Conservation (phyloP, 1,284 basidiomycete species). For the Trichosporon ovoides region DNA sequence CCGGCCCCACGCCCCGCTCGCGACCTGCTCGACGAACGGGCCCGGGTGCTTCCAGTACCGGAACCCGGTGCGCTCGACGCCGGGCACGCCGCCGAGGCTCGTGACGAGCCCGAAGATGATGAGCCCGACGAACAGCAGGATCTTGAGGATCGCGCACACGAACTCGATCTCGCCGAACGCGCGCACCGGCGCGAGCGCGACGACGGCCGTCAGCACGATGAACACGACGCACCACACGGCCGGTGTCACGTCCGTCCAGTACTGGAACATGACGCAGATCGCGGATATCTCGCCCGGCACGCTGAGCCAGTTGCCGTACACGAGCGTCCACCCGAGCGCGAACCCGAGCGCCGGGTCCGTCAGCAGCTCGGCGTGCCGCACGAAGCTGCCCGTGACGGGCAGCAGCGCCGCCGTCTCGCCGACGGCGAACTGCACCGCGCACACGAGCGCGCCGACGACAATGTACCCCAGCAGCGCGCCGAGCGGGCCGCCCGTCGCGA, state of each 20-base stretch:
- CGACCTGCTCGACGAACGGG: slow-evolving; percentile 48
- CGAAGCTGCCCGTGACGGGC: slow-evolving; percentile 29
- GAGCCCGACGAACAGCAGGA: slow-evolving; percentile 58
- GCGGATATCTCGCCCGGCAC: slow-evolving; percentile 27
- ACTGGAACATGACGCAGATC: slow-evolving; percentile 25
- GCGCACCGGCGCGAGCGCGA: slow-evolving; percentile 21
- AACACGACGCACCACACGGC: slow-evolving; percentile 23
- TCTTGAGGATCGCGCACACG: slow-evolving; percentile 65
- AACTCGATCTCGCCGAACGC: slow-evolving; percentile 54
- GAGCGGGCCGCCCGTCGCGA: slow-evolving; percentile 48
- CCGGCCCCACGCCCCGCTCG: slow-evolving; percentile 16
- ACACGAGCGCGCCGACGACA: slow-evolving; percentile 26
- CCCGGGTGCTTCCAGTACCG: slow-evolving; percentile 65
- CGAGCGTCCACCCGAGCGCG: slow-evolving; percentile 32
- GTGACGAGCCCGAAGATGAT: slow-evolving; percentile 61
- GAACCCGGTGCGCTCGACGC: slow-evolving; percentile 50
- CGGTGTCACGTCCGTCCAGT: slow-evolving; percentile 24
- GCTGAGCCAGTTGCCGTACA: slow-evolving; percentile 27
- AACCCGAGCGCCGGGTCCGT: slow-evolving; percentile 33
- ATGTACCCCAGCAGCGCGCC: slow-evolving; percentile 29
- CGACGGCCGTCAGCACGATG: slow-evolving; percentile 14
- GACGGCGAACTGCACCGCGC: slow-evolving; percentile 26
- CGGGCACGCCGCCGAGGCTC: slow-evolving; percentile 49
- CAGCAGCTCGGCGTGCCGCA: slow-evolving; percentile 27
- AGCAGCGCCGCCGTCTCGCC: slow-evolving; percentile 27